Evolutionary conservation across 2,329 filamentous ascomycete genomes (phyloP), one percentile per base, ranked within the genome.

Genomic region (Fusarium sarcochroum): DNA sequence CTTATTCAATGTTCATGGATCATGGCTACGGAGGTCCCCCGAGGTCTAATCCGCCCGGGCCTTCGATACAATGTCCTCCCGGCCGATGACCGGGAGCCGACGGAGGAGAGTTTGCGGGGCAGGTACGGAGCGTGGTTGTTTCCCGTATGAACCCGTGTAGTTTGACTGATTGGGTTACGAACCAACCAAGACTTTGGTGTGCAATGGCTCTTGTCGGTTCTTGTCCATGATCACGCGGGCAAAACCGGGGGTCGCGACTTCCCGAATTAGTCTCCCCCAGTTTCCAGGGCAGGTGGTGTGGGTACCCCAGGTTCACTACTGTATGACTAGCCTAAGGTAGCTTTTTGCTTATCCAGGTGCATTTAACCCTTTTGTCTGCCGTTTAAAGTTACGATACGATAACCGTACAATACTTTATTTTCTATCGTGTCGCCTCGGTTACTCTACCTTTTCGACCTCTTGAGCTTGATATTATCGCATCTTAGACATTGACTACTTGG

Each of bases 161-260:
- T n/a, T 20, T 23, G 6, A 18, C 27, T 27, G 27, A 27, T 27
- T 27, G 27, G 27, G 20, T 20, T 30, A 40, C 25, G 34, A 59
- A 20, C 63, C 63, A 66, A 60, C 45, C 52, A 58, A 20, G 42
- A 20, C 2, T 38, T 38, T 14, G 20, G 14, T 11, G 15, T 49
- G 44, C 9, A 27, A 23, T 52, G 52, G 42, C 46, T 68, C 25
- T 10, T 17, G 53, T 53, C n/a, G 18, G 37, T 59, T 49, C 30
- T 20, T 66, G 49, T 59, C 41, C 30, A n/a, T 66, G 46, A 44
- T 71, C 59, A 69, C 56, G 63, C 71, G 71, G 71, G 71, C 68
- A 49, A 73, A 74, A 62, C 63, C 71, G 71, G 71, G 71, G 69
- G 59, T 70, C 37, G 46, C 42, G 38, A 62, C 52, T 68, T 65